These are phyloP conservation scores for Talaromyces piceae DNA, from an alignment of 2,329 filamentous ascomycete genomes.

Conservation along the genomic window DNA sequence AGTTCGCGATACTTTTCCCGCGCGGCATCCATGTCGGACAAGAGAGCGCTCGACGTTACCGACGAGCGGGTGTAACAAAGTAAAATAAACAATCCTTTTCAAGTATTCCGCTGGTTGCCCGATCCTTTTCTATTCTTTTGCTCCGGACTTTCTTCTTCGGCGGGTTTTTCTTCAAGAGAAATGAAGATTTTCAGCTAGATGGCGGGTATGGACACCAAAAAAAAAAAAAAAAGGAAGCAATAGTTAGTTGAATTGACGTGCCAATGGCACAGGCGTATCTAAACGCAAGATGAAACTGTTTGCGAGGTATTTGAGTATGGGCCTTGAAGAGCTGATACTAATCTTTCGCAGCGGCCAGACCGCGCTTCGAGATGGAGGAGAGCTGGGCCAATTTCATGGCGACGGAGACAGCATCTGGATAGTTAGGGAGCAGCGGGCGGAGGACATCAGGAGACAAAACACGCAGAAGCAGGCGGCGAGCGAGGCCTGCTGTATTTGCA, in stretches of 20 bases:
- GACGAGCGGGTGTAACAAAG: background rate
- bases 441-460: background rate
- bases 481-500: background rate
- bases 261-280: background rate
- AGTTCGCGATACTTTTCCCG: background rate
- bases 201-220: too few relatives aligned
- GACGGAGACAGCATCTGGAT: background rate
- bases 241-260: background rate
- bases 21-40: background rate
- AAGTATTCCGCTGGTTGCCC: background rate
- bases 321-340: slow-evolving; percentile 6
- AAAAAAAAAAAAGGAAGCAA: background rate
- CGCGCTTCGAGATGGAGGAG: slow-evolving; percentile 6
- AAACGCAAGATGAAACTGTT: background rate
- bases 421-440: background rate
- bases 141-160: background rate
- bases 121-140: background rate
- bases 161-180: background rate
- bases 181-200: background rate
- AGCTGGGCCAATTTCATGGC: slow-evolving; percentile 9
- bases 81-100: too few relatives aligned
- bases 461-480: background rate
- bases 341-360: slow-evolving; percentile 6
- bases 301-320: background rate
- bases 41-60: background rate